Base-by-base conservation (phyloP, 2,329 filamentous ascomycete genomes). In the Fusarium mundagurra region DNA sequence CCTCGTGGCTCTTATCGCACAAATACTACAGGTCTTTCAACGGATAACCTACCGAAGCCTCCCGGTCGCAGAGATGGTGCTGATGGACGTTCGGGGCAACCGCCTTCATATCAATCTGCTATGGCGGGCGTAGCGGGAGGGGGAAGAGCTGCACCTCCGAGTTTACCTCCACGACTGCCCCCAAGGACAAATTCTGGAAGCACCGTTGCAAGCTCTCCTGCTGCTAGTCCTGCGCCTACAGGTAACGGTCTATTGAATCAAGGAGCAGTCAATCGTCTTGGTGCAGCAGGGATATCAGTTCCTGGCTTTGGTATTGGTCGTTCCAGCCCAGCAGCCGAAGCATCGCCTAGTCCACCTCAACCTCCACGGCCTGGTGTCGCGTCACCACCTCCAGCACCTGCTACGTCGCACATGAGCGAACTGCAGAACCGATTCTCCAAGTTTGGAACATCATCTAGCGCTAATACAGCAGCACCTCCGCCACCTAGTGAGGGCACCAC, bases 251-350 rank as follows among this genome's bases (percentile, higher is more conserved):
- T 82, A 38, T 73, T 89, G 39, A 89, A 89, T 76, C 84, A 87
- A 77, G 89, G 86, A 10, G 92, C 94, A 10, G 81, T 92, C 63
- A 87, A 84, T 66, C 88, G 94, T 47, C 86, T 98, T 14, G 90
- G 91, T 17, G 88, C 90, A 43, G 92, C 93, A 2, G 95, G 95
- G 2, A 87, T 98, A 11, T 93, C 92, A 0, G 94, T 98, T 0
- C 92, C 94, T 1, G 92, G 89, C 0, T 85, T 98, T 8, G 93
- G 93, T 10, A 97, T 97, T 69, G 91, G 90, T 64, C 76, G 79
- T 74, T 72, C 69, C 77, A 75, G 79, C 72, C 65, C 81, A 79
- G 55, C 80, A 72, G 70, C 76, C 62, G 68, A 77, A 48, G 67
- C 75, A 47, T 74, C 80, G 44, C 75, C 79, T 66, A 73, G 79